These are phyloP conservation scores for Camptophora hylomeconis DNA, from an alignment of 2,329 filamentous ascomycete species.

Conservation along the genomic window DNA sequence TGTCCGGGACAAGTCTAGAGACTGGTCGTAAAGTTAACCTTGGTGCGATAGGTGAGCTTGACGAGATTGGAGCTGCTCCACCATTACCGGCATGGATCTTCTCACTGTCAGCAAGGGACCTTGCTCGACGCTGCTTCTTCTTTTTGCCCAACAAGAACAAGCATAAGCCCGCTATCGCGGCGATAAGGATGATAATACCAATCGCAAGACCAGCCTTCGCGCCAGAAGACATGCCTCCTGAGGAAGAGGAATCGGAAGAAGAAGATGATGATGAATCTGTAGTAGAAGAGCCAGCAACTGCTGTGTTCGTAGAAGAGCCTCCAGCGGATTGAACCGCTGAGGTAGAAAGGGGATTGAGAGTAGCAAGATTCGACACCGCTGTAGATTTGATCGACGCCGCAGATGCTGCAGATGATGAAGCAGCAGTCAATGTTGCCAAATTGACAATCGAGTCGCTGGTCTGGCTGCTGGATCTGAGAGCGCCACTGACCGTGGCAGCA, in stretches of 20 bases:
- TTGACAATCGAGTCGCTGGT: no score
- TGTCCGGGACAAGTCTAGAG: constrained; percentile 66
- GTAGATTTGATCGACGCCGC: no score
- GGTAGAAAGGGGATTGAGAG: no score
- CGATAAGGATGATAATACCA: constrained; percentile 60
- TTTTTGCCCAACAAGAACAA: constrained; percentile 66
- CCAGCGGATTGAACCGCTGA: constrained; percentile 1
- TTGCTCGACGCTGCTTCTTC: constrained; percentile 41
- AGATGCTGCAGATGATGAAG: no score
- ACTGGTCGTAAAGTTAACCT: constrained; percentile 73
- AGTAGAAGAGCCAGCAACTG: constrained; percentile 9
- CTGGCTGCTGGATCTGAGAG: no score
- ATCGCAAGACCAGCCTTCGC: constrained; percentile 74
- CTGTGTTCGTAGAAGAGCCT: constrained; percentile 5
- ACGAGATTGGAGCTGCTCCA: constrained; percentile 19
- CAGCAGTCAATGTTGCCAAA: no score
- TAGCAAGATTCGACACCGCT: no score
- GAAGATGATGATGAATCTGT: constrained; percentile 7
- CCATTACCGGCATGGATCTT: constrained; percentile 35
- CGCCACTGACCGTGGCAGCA: no score
- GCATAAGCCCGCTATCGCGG: constrained; percentile 51
- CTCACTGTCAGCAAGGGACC: constrained; percentile 46
- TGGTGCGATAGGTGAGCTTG: constrained; percentile 44
- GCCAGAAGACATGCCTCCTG: constrained; percentile 29
- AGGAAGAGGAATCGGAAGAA: constrained; percentile 12